Evolutionary conservation across 495 filamentous ascomycete species (phyloP).

Genomic region (Lophiostoma macrostomum): DNA sequence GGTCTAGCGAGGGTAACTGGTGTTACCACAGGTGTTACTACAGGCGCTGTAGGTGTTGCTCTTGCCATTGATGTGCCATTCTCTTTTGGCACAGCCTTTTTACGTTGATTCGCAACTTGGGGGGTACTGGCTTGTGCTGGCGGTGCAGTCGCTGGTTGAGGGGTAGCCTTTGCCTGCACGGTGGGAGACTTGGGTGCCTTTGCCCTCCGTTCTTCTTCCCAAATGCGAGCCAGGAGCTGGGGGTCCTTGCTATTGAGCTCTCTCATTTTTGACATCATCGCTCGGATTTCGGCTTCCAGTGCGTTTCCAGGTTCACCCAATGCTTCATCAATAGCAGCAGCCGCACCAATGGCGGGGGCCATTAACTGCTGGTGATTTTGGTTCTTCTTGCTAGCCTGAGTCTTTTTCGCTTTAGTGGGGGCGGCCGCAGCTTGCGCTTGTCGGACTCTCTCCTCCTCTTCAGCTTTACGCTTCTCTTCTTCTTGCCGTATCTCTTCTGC

Average conservation of each 20-base stretch:
- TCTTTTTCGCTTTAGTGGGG: neutral
- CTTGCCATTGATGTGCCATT: too few species aligned
- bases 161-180: slow-evolving; percentile 2
- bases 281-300: slow-evolving; percentile 35
- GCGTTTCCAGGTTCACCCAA: neutral
- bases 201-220: slow-evolving; percentile 40
- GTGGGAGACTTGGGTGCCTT: slow-evolving; percentile 25
- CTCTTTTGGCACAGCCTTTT: slow-evolving; percentile 3
- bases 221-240: slow-evolving; percentile 39
- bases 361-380: slow-evolving; percentile 1
- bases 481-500: slow-evolving; percentile 12
- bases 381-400: slow-evolving; percentile 6
- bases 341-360: neutral
- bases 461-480: slow-evolving; percentile 22
- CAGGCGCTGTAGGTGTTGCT: neutral
- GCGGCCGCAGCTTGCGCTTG: slow-evolving; percentile 1
- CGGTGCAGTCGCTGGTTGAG: slow-evolving; percentile 13
- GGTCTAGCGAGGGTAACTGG: neutral
- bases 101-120: slow-evolving; percentile 4
- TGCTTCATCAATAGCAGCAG: neutral
- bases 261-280: slow-evolving; percentile 44
- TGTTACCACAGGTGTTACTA: neutral
- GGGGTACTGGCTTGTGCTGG: slow-evolving; percentile 2
- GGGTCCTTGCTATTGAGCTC: slow-evolving; percentile 43
- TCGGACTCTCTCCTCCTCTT: slow-evolving; percentile 7